Evolutionary conservation across 352 stramenopile species (phyloP).

Genomic region (Phytophthora vignae): DNA sequence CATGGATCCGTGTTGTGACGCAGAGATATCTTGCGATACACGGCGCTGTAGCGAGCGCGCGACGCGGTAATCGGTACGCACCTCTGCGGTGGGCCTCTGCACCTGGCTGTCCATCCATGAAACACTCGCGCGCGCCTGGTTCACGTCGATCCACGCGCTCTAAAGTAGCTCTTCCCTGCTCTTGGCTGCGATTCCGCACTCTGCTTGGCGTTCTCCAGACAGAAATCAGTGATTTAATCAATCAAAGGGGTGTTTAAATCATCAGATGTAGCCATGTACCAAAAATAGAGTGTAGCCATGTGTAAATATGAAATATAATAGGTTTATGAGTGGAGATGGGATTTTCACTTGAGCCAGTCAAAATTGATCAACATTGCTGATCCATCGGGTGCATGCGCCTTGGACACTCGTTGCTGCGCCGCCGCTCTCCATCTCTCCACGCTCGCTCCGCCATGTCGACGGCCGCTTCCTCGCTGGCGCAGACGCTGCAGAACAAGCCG

Average conservation of each 20-base stretch:
- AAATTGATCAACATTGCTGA: constrained; percentile 9
- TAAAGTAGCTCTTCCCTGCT: too few species aligned
- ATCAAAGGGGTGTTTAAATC: neutral
- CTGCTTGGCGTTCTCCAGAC: too few species aligned
- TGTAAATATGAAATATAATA: neutral
- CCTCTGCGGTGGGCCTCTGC: constrained; percentile 36
- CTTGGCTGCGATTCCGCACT: too few species aligned
- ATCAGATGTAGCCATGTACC: neutral
- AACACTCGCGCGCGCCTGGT: constrained; percentile 11
- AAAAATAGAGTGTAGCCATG: neutral
- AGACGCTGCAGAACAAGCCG: constrained; percentile 69
- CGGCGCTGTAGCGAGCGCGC: too few species aligned
- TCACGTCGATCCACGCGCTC: too few species aligned
- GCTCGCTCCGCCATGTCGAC: constrained; percentile 40
- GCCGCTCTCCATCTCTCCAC: neutral
- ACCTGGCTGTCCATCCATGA: constrained; percentile 44
- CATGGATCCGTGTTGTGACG: constrained; percentile 8
- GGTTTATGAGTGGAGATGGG: neutral
- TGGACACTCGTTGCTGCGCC: constrained; percentile 13
- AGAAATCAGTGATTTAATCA: too few species aligned
- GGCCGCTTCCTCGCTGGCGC: constrained; percentile 59
- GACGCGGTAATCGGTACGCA: constrained; percentile 7
- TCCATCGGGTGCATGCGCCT: constrained; percentile 35
- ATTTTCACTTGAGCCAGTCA: constrained; percentile 7
- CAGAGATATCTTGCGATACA: neutral